Evolutionary conservation across 106 monocot genomes (phyloP).

Genomic region (Dendrobium catenatum): DNA sequence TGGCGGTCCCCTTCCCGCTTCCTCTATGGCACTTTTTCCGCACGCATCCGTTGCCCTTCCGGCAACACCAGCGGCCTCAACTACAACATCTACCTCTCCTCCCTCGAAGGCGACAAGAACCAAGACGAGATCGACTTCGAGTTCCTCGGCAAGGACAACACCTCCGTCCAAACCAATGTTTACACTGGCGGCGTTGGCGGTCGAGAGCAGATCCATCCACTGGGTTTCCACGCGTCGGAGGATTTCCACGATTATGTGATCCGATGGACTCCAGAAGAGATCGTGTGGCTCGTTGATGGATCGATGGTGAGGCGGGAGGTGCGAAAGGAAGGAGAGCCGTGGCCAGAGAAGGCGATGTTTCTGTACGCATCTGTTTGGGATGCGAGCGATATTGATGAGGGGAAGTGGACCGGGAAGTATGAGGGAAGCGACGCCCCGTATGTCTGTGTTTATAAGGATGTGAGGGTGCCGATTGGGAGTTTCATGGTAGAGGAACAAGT

Average conservation of each 20-base stretch:
- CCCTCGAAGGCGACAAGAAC: constrained; percentile 54
- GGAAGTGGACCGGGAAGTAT: constrained; percentile 58
- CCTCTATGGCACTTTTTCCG: constrained; percentile 43
- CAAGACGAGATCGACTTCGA: constrained; percentile 86
- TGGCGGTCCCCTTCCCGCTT: constrained; percentile 54
- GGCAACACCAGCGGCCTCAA: constrained; percentile 67
- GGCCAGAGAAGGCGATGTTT: constrained; percentile 57
- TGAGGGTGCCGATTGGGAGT: constrained; percentile 38
- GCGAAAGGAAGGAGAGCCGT: constrained; percentile 27
- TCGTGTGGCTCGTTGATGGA: constrained; percentile 58
- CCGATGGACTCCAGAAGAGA: constrained; percentile 32
- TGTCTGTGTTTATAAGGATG: constrained; percentile 51
- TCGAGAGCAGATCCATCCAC: constrained; percentile 40
- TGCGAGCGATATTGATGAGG: constrained; percentile 54
- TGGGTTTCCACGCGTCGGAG: constrained; percentile 51
- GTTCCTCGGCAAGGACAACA: constrained; percentile 61
- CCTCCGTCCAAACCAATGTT: constrained; percentile 58
- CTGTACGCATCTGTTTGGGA: constrained; percentile 75
- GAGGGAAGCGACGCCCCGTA: constrained; percentile 55
- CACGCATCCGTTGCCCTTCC: constrained; percentile 34
- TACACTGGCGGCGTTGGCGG: constrained; percentile 39
- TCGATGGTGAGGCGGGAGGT: constrained; percentile 36
- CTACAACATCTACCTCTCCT: constrained; percentile 73
- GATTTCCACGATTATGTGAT: constrained; percentile 63
- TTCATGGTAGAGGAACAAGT: constrained; percentile 22